Base-by-base conservation (phyloP, 352 stramenopile genomes). In the Phytophthora constricta region DNA sequence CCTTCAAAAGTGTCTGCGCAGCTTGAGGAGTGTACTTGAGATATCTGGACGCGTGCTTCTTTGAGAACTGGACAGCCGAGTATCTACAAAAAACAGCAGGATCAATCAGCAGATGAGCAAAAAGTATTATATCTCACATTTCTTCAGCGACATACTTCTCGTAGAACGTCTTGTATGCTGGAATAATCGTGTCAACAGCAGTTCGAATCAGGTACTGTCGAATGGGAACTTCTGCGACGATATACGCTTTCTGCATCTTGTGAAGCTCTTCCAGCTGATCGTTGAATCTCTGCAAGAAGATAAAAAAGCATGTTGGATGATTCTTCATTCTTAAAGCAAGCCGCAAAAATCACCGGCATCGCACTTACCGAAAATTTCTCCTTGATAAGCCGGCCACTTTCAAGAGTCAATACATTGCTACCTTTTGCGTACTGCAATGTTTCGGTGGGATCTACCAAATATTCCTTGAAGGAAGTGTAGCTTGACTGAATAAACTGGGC, bases 341-440 rank as follows among this genome's bases (percentile, higher is more conserved):
- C n/a, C n/a, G n/a, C n/a, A n/a, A 50, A n/a, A 17, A 46, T 19
- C 20, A 55, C 19, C 55, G n/a, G 7, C 52, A 17, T 16, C 17
- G 4, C 0, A 5, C 79, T 47, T 65, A 93, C 87, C 73, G 85
- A 67, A 62, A 98, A 98, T 51, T 97, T 95, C 55, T 93, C 89
- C 72, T 98, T 98, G 53, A 98, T 74, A 23, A 98, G 63, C 13
- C 92, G 79, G 9, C 94, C 94, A 67, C 84, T 96, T 60, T 98
- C 92, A 14, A 97, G 71, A 13, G 92, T 97, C 4, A 98, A 71
- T 19, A 97, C 67, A 25, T 77, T 88, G 34, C 86, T 77, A 23
- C 85, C 82, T 50, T 92, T 96, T 27, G 87, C 77, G 65, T 97
- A 98, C 56, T 95, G 85, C 10, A 98, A 68, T 34, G 87, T 93